These are phyloP conservation scores for Amniculicola lignicola DNA, from an alignment of 495 filamentous ascomycete genomes.

Conservation along the genomic window DNA sequence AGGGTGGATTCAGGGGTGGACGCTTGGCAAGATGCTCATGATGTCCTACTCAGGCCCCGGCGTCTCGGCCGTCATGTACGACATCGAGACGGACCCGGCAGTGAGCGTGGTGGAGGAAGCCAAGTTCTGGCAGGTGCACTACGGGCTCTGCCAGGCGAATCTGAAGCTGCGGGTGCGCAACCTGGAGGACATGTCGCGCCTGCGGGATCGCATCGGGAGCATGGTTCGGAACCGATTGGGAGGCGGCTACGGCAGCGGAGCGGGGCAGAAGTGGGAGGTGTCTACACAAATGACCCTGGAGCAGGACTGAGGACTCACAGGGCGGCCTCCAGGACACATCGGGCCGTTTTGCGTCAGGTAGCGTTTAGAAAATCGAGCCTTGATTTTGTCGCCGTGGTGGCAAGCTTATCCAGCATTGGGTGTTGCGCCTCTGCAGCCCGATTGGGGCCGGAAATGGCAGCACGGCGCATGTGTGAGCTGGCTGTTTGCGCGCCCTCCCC, in stretches of 20 bases:
- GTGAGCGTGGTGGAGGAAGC: conserved; percentile 81
- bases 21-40: conserved; percentile 86
- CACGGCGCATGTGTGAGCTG: too few relatives aligned
- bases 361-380: too few relatives aligned
- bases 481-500: too few relatives aligned
- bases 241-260: conserved; percentile 75
- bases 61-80: conserved; percentile 72
- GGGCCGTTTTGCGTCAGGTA: too few relatives aligned
- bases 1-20: conserved; percentile 74
- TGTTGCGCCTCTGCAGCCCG: conserved; percentile 1
- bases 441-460: neutral
- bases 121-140: conserved; percentile 97
- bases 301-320: conserved; percentile 36
- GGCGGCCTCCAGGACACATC: too few relatives aligned
- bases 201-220: conserved; percentile 70
- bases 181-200: conserved; percentile 61
- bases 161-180: conserved; percentile 70
- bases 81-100: conserved; percentile 75
- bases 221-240: conserved; percentile 83
- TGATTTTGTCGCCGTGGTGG: too few relatives aligned
- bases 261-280: conserved; percentile 89
- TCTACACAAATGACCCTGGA: conserved; percentile 44
- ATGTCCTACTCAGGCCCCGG: conserved; percentile 75
- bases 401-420: too few relatives aligned
- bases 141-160: conserved; percentile 93